Base-by-base conservation (phyloP, 441 rosid genomes). In the Codiaeum variegatum region DNA sequence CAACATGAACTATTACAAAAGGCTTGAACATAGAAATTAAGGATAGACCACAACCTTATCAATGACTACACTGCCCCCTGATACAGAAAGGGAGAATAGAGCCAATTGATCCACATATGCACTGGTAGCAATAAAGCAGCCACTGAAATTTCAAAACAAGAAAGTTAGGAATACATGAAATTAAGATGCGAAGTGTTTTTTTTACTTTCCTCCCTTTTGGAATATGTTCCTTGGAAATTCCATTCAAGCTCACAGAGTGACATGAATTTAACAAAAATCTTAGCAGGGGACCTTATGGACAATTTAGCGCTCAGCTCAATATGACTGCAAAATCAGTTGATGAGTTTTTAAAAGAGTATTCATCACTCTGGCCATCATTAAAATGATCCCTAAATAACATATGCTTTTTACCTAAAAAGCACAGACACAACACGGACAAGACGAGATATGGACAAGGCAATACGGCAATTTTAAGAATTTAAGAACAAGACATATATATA, bases 31-130 rank as follows among this genome's bases (percentile, higher is more conserved):
- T 42, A 55, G 74, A 73, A 68, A 74, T 66, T 52, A 73, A 38
- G 42, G 24, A 69, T 61, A 73, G 49, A 56, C 24, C 64, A 76
- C 68, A 71, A 81, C 98, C 98, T 95, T 76, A 70, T 85, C 91
- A 82, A 89, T 78, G 64, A 88, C 84, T 80, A 86, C 85, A 73
- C 83, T 86, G 75, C 86, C 85, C 74, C 77, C 83, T 77, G 88
- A 86, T 74, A 78, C 36, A 70, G 97, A 88, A 71, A 95, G 86
- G 56, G 98, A 88, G 81, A 93, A 90, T 49, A 93, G 80, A 77
- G 94, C 95, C 82, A 95, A 80, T 62, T 73, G 86, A 64, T 93
- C 99, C 76, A 86, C 95, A 81, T 95, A 89, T 65, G 97, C 98
- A 76, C 94, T 89, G 42, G 83, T 87, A 82, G 97, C 97, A 77